phyloP scores from a whole-genome alignment of 108 stramenopile genomes.

The Stephanodiscus triporus region DNA sequence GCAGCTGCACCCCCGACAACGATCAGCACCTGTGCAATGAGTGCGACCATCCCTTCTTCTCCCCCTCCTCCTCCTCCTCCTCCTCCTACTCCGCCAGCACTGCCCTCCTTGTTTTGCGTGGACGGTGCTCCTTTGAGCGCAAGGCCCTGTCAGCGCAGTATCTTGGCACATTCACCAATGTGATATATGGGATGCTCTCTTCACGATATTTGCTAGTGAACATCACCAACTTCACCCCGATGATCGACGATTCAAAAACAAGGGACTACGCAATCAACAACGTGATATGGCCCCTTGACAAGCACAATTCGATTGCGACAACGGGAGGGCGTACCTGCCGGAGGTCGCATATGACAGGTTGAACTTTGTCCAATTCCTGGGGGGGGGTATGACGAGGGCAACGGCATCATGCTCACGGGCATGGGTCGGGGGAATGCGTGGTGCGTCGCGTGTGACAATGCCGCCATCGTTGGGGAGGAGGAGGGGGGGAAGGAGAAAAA shows the following conservation, averaged over 20 bases:
- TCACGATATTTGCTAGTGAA: conserved; percentile 45
- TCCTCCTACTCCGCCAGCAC: conserved; percentile 16
- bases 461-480: neutral
- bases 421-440: conserved; percentile 26
- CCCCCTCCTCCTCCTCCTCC: no score
- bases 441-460: conserved; percentile 38
- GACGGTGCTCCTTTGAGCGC: conserved; percentile 53
- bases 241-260: conserved; percentile 13
- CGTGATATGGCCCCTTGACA: conserved; percentile 45
- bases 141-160: conserved; percentile 49
- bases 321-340: conserved; percentile 44
- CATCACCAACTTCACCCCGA: conserved; percentile 33
- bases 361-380: conserved; percentile 18
- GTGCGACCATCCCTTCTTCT: no score
- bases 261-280: conserved; percentile 28
- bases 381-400: conserved; percentile 30
- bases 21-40: conserved; percentile 46
- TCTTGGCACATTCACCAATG: conserved; percentile 40
- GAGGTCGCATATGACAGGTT: neutral
- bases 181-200: conserved; percentile 47
- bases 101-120: conserved; percentile 52
- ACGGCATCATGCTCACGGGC: conserved; percentile 38
- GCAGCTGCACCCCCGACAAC: conserved; percentile 49
- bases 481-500: no score
- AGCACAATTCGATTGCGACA: conserved; percentile 51